Percentiles rank a stretch among this genome's conserved stretches.
These are phyloP conservation scores for Gossypium davidsonii DNA, from an alignment of 441 rosid species.

Conservation along the genomic window DNA sequence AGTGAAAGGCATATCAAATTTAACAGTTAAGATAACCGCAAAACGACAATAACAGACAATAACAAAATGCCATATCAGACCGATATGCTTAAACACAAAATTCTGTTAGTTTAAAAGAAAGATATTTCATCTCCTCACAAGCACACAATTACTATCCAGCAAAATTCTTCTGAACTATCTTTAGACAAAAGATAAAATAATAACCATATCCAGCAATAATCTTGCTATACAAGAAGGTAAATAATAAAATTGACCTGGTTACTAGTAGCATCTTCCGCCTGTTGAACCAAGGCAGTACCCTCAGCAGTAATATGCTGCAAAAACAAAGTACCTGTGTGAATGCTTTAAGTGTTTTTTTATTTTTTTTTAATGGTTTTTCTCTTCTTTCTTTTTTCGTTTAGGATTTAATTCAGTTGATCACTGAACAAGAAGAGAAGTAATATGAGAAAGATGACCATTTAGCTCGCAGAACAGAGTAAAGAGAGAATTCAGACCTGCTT, in stretches of 20 bases:
- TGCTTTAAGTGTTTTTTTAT: not conserved
- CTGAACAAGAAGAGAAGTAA: not conserved
- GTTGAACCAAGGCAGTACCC: constrained; percentile 77
- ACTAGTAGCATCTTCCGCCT: constrained; percentile 80
- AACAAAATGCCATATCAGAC: not conserved
- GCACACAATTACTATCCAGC: not conserved
- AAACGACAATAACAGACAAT: not conserved
- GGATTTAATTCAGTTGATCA: not conserved
- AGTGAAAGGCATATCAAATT: not conserved
- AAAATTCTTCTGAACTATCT: not conserved
- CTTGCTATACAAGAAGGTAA: not conserved
- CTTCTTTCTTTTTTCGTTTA: not conserved
- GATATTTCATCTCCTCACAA: not conserved
- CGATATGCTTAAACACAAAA: not conserved
- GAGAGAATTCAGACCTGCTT: constrained; percentile 53
- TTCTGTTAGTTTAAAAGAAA: not conserved
- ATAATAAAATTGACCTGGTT: constrained; percentile 45
- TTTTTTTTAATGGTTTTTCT: not conserved
- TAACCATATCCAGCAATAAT: not conserved
- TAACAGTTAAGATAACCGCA: not conserved
- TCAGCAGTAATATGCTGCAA: constrained; percentile 81
- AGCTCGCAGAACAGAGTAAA: constrained; percentile 3
- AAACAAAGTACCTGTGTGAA: not conserved
- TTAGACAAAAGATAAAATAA: not conserved
- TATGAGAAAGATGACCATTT: not conserved